phyloP scores from a whole-genome alignment of 2,329 filamentous ascomycete species.

The Phialophora chinensis region DNA sequence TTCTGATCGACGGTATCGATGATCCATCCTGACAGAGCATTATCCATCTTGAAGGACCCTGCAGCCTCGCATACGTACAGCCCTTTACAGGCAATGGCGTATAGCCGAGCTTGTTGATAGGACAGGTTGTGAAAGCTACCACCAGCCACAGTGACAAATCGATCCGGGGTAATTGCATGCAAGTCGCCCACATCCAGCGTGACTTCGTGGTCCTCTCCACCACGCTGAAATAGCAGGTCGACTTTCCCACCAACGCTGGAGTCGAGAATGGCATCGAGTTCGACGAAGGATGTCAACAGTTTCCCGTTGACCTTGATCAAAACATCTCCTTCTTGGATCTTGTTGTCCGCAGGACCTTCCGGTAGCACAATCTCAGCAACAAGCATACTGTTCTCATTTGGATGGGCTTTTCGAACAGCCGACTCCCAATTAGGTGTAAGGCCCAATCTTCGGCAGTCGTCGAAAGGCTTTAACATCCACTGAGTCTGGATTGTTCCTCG shows the following conservation, averaged over 20 bases:
- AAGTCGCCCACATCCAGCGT: conserved; percentile 86
- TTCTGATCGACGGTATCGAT: conserved; percentile 92
- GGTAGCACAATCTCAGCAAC: conserved; percentile 95
- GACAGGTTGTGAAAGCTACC: conserved; percentile 95
- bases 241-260: conserved; percentile 81
- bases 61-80: conserved; percentile 95
- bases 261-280: conserved; percentile 89
- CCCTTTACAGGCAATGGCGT: conserved; percentile 88
- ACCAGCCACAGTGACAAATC: conserved; percentile 91
- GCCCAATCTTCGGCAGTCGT: conserved; percentile 90
- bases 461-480: conserved; percentile 95
- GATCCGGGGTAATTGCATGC: conserved; percentile 92
- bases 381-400: conserved; percentile 94
- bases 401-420: conserved; percentile 79
- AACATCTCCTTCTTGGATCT: conserved; percentile 93
- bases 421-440: conserved; percentile 86
- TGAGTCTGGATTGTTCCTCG: conserved; percentile 98
- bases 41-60: conserved; percentile 94
- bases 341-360: conserved; percentile 81
- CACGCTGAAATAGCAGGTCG: conserved; percentile 81
- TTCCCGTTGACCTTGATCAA: conserved; percentile 92
- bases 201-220: conserved; percentile 84
- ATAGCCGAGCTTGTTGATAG: conserved; percentile 95
- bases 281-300: conserved; percentile 89
- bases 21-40: conserved; percentile 88